Evolutionary conservation across 495 filamentous ascomycete species (phyloP).

Genomic region (Annulohypoxylon nitens): DNA sequence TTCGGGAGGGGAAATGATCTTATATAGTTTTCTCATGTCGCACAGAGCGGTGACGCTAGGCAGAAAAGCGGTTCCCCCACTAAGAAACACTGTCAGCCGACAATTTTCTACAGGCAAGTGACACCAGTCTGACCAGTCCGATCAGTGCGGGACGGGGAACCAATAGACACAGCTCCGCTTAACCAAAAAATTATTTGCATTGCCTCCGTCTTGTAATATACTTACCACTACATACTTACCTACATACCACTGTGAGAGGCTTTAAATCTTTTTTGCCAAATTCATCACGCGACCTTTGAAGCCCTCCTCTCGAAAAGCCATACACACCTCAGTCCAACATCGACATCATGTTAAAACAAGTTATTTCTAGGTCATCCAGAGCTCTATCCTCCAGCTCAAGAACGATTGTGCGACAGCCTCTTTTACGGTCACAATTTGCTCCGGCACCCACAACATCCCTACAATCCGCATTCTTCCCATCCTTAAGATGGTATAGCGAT

Average conservation of each 20-base stretch:
- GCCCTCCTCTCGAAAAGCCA: conserved; percentile 9
- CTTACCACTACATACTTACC: no score
- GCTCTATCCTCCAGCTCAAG: conserved; percentile 49
- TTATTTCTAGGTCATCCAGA: conserved; percentile 56
- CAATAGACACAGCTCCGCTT: conserved; percentile 20
- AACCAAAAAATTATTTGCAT: conserved; percentile 37
- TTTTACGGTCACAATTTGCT: conserved; percentile 51
- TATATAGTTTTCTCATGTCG: not conserved
- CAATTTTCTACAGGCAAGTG: conserved; percentile 17
- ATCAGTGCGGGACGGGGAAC: conserved; percentile 12
- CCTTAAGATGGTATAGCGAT: conserved; percentile 63
- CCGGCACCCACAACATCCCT: conserved; percentile 48
- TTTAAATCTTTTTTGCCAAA: not conserved
- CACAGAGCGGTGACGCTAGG: conserved; percentile 36
- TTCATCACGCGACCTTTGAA: conserved; percentile 40
- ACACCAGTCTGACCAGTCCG: not conserved
- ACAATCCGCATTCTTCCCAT: conserved; percentile 41
- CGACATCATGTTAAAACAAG: conserved; percentile 60
- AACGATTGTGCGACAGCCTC: conserved; percentile 46
- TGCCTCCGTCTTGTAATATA: conserved; percentile 10
- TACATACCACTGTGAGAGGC: not conserved
- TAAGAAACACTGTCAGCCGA: not conserved
- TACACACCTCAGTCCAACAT: conserved; percentile 19
- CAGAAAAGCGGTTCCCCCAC: conserved; percentile 29
- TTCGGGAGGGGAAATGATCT: conserved; percentile 29